Evolutionary conservation across 108 stramenopile genomes (phyloP).

Genomic region (Cylindrotheca closterium): DNA sequence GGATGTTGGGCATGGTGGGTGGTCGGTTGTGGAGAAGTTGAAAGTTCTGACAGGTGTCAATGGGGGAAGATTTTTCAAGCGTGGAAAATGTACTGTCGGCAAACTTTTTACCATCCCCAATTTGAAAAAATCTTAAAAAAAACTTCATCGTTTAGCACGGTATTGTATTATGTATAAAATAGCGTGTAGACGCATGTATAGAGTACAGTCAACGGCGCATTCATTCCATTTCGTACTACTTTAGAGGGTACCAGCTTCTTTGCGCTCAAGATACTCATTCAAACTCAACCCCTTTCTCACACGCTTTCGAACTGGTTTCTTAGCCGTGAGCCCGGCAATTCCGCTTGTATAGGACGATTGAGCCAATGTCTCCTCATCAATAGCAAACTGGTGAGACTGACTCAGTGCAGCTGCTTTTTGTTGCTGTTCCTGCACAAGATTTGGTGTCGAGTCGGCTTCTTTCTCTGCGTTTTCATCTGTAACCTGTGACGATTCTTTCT

Average conservation of each 20-base stretch:
- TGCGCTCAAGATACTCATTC: slow-evolving; percentile 68
- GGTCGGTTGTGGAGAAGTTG: no score
- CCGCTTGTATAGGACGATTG: slow-evolving; percentile 42
- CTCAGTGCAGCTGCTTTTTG: slow-evolving; percentile 37
- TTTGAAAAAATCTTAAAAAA: no score
- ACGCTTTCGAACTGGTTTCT: slow-evolving; percentile 39
- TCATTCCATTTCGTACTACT: no score
- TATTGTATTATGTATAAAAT: no score
- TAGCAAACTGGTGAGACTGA: slow-evolving; percentile 66
- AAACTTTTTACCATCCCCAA: no score
- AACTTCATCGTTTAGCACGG: no score
- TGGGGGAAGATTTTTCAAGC: no score
- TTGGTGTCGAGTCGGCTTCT: slow-evolving; percentile 21
- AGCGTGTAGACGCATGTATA: no score
- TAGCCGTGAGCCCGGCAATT: slow-evolving; percentile 41
- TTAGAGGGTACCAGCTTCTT: slow-evolving; percentile 64
- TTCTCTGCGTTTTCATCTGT: slow-evolving; percentile 15
- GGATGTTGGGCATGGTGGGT: no score
- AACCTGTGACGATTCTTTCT: slow-evolving; percentile 22
- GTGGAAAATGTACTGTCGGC: no score
- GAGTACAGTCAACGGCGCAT: no score
- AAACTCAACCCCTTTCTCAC: slow-evolving; percentile 75
- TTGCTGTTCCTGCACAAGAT: slow-evolving; percentile 40
- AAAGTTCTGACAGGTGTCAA: no score
- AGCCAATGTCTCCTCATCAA: slow-evolving; percentile 77